These are phyloP conservation scores for Stemphylium vesicarium DNA, from an alignment of 2,329 filamentous ascomycete species.

Conservation along the genomic window DNA sequence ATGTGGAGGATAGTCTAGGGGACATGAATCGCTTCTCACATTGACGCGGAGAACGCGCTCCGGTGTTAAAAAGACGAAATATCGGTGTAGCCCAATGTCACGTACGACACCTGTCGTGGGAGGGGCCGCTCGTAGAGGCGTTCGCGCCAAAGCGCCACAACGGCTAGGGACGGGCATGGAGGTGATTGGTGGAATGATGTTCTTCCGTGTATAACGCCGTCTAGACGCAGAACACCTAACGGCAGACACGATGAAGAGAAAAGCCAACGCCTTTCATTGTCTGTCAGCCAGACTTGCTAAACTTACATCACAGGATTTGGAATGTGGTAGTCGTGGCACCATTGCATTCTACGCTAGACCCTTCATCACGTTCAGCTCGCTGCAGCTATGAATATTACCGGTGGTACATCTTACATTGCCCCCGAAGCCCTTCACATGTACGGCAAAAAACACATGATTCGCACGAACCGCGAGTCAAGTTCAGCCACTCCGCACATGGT, in stretches of 20 bases:
- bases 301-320: background rate
- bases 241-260: background rate
- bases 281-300: background rate
- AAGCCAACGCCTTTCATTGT: too few relatives aligned
- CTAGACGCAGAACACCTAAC: background rate
- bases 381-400: background rate
- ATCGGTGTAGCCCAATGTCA: background rate
- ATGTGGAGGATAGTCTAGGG: slow-evolving; percentile 8
- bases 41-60: slow-evolving; percentile 10
- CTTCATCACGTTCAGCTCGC: background rate
- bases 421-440: too few relatives aligned
- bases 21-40: background rate
- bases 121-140: background rate
- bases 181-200: slow-evolving; percentile 6
- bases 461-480: background rate
- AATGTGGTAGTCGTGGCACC: background rate
- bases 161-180: slow-evolving; percentile 1
- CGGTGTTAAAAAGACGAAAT: slow-evolving; percentile 1
- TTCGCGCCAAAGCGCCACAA: slow-evolving; percentile 2
- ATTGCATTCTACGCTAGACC: background rate
- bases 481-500: background rate
- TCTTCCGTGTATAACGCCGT: background rate
- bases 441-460: background rate
- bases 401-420: background rate
- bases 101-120: background rate